These are phyloP conservation scores for Boletales sp. DNA, from an alignment of 768 basidiomycete species.

Conservation along the genomic window DNA sequence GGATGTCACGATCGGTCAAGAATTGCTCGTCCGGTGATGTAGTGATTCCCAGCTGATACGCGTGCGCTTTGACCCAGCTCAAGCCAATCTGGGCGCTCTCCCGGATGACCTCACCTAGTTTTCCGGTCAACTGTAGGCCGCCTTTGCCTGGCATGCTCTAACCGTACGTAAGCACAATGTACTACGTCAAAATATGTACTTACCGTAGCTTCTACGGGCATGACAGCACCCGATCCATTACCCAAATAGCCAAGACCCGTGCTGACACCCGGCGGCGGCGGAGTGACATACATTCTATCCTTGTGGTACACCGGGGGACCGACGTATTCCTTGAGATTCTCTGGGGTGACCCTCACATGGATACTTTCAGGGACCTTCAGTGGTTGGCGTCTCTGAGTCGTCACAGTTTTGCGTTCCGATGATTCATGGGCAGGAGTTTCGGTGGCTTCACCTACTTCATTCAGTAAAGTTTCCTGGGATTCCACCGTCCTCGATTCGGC, in stretches of 20 bases:
- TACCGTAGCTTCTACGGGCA: conserved; percentile 95
- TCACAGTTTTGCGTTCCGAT: conserved; percentile 51
- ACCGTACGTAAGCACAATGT: neutral
- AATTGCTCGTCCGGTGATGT: conserved; percentile 66
- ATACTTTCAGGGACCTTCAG: conserved; percentile 76
- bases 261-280: conserved; percentile 88
- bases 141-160: conserved; percentile 98
- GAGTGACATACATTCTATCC: conserved; percentile 79
- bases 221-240: conserved; percentile 93
- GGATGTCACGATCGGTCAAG: conserved; percentile 82
- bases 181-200: conserved; percentile 24
- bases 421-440: conserved; percentile 17
- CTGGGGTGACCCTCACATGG: conserved; percentile 76
- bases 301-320: conserved; percentile 95
- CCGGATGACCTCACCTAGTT: conserved; percentile 96
- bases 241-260: conserved; percentile 95
- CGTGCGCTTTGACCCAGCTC: conserved; percentile 90
- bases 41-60: conserved; percentile 86
- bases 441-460: conserved; percentile 31
- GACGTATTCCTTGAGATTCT: conserved; percentile 94
- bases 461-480: conserved; percentile 45
- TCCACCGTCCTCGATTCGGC: conserved; percentile 41
- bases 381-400: conserved; percentile 77
- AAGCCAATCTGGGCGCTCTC: conserved; percentile 95
- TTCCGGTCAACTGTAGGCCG: conserved; percentile 87